Evolutionary conservation across 176 grass and related monocot species (phyloP).

Genomic region (Triticum monococcum): DNA sequence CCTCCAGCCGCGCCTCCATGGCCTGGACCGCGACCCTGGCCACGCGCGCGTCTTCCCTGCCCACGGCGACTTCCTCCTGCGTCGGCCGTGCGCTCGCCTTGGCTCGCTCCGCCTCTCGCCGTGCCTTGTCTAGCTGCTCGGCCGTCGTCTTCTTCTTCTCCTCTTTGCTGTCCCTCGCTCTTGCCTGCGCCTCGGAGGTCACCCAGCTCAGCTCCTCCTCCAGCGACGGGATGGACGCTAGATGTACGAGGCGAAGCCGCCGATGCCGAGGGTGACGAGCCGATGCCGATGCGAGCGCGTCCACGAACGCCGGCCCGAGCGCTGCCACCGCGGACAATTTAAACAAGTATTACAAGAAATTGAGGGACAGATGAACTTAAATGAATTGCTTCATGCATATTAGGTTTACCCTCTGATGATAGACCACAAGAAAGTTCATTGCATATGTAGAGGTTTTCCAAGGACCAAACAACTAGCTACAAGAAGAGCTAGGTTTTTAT

Average conservation of each 20-base stretch:
- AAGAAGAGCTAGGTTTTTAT: background rate
- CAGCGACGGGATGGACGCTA: slow-evolving; percentile 40
- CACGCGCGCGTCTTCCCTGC: slow-evolving; percentile 41
- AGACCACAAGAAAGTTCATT: background rate
- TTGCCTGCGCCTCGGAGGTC: slow-evolving; percentile 22
- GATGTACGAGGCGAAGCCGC: no score
- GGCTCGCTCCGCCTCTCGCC: slow-evolving; percentile 43
- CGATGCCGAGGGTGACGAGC: no score
- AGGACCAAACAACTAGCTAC: background rate
- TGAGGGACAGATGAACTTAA: slow-evolving; percentile 44
- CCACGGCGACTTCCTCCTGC: slow-evolving; percentile 39
- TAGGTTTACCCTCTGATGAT: slow-evolving; percentile 70
- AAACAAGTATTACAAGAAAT: background rate
- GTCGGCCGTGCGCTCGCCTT: slow-evolving; percentile 45
- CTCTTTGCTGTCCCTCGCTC: slow-evolving; percentile 27
- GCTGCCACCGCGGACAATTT: background rate
- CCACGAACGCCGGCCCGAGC: no score
- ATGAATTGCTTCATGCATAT: slow-evolving; percentile 98
- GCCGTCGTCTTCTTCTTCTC: background rate
- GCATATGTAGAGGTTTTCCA: background rate
- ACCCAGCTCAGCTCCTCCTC: slow-evolving; percentile 46
- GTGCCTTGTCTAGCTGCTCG: slow-evolving; percentile 25
- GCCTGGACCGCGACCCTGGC: slow-evolving; percentile 29
- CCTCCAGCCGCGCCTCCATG: slow-evolving; percentile 50
- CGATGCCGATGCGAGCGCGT: no score